Conservation (phyloP, 2,329 filamentous ascomycete genomes). For the Raffaelea deltoideospora region DNA sequence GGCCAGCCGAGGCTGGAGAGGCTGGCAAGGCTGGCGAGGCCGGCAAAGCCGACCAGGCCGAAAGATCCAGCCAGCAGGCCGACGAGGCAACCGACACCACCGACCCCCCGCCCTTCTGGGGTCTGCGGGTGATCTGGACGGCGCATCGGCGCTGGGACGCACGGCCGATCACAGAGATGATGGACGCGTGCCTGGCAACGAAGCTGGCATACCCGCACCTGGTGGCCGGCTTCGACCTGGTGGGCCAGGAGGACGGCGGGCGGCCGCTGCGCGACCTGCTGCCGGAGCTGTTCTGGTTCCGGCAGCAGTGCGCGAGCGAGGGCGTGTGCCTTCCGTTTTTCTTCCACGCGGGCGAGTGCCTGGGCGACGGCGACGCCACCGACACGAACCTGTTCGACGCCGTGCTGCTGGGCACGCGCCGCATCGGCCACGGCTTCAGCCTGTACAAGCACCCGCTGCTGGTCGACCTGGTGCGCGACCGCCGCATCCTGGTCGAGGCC, state of each 20-base stretch:
- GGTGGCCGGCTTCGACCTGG: constrained; percentile 77
- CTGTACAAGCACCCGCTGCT: constrained; percentile 85
- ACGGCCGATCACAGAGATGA: constrained; percentile 56
- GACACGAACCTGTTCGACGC: constrained; percentile 83
- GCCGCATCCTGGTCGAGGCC: constrained; percentile 73
- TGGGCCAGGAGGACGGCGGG: constrained; percentile 74
- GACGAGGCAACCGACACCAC: constrained; percentile 17
- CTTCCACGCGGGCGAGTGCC: constrained; percentile 84
- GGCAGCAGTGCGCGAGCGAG: constrained; percentile 64
- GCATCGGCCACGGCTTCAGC: constrained; percentile 81
- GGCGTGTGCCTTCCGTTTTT: constrained; percentile 81
- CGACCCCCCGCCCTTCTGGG: constrained; percentile 55
- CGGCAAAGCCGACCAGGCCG: not conserved
- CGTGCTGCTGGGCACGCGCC: constrained; percentile 67
- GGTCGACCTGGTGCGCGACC: constrained; percentile 77
- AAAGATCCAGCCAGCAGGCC: too few relatives aligned
- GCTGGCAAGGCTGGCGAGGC: not conserved
- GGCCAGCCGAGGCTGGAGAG: too few relatives aligned
- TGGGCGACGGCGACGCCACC: constrained; percentile 57
- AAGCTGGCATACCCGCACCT: constrained; percentile 68
- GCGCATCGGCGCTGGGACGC: constrained; percentile 49
- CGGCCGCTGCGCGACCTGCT: constrained; percentile 61
- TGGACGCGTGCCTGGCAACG: constrained; percentile 75
- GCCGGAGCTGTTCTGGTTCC: constrained; percentile 87
- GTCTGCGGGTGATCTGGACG: constrained; percentile 74